These are phyloP conservation scores for Penicillium cosmopolitanum DNA, from an alignment of 495 filamentous ascomycete species.

Conservation along the genomic window DNA sequence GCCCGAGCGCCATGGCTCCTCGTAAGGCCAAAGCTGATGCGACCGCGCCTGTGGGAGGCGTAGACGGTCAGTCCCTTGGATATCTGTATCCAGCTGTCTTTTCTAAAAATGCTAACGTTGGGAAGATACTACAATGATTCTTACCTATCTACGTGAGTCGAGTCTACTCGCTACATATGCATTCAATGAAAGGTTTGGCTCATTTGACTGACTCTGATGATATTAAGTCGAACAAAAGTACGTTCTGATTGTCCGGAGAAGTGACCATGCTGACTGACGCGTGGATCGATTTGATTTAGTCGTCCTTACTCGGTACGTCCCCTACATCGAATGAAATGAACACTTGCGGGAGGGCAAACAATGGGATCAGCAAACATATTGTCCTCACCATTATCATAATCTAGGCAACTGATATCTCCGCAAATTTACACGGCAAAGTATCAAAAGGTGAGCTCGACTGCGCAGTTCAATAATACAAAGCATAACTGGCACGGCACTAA, in stretches of 20 bases:
- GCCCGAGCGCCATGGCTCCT: conserved; percentile 47
- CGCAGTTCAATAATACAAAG: too few relatives aligned
- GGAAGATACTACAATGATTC: conserved; percentile 41
- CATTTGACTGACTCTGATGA: not conserved
- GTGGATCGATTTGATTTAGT: conserved; percentile 32
- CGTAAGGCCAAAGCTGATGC: conserved; percentile 55
- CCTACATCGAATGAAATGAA: not conserved
- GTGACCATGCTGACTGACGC: not conserved
- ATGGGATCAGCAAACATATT: too few relatives aligned
- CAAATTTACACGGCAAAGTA: conserved; percentile 70
- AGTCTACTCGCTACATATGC: not conserved
- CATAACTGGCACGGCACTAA: too few relatives aligned
- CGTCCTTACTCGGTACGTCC: conserved; percentile 61
- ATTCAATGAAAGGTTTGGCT: not conserved
- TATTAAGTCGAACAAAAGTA: conserved; percentile 61
- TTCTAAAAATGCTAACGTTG: conserved; percentile 16
- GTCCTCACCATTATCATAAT: not conserved
- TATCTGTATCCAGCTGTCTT: too few relatives aligned
- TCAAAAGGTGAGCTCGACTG: conserved; percentile 54
- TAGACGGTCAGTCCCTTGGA: conserved; percentile 41
- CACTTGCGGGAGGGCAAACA: too few relatives aligned
- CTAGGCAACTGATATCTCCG: conserved; percentile 65
- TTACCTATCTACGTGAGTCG: conserved; percentile 62
- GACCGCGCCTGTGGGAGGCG: conserved; percentile 21
- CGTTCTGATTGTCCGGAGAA: conserved; percentile 8